A percentile compares a stretch with the other conserved stretches of the same genome.
Conservation (phyloP, 2,329 filamentous ascomycete genomes). For the Arthrinium puccinioides region DNA sequence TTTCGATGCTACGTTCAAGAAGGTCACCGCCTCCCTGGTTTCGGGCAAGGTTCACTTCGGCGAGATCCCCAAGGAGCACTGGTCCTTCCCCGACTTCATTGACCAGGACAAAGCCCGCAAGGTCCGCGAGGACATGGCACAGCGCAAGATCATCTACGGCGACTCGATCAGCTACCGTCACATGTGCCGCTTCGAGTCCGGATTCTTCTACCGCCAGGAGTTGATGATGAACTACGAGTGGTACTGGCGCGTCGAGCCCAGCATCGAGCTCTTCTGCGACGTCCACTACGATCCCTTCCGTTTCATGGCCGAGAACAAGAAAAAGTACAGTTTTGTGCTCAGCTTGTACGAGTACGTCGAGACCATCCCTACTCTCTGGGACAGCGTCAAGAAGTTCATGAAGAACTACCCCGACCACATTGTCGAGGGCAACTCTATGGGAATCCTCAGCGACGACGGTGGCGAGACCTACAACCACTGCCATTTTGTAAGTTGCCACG, state of each 20-base stretch:
- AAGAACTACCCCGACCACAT: constrained; percentile 85
- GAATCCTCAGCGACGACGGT: constrained; percentile 83
- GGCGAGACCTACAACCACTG: constrained; percentile 94
- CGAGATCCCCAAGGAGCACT: constrained; percentile 83
- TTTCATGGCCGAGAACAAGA: constrained; percentile 90
- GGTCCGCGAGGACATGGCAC: constrained; percentile 88
- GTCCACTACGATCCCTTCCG: constrained; percentile 94
- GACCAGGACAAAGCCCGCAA: constrained; percentile 88
- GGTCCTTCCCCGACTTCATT: constrained; percentile 95
- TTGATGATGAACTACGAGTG: constrained; percentile 96
- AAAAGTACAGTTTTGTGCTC: constrained; percentile 97
- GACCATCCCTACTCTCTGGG: constrained; percentile 94
- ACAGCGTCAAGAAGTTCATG: constrained; percentile 92
- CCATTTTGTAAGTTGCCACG: constrained; percentile 68
- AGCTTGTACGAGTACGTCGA: constrained; percentile 95
- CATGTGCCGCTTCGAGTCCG: constrained; percentile 99
- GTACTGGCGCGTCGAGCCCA: constrained; percentile 99
- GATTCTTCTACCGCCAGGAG: constrained; percentile 96
- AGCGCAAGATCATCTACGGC: constrained; percentile 95
- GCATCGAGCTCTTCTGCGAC: constrained; percentile 93
- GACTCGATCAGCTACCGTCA: constrained; percentile 96
- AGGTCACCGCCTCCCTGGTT: constrained; percentile 80
- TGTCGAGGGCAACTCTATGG: constrained; percentile 75
- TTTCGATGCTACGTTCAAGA: constrained; percentile 90
- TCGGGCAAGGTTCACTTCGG: constrained; percentile 91